Evolutionary conservation across 441 rosid species (phyloP).

Genomic region (Melastoma candidum): DNA sequence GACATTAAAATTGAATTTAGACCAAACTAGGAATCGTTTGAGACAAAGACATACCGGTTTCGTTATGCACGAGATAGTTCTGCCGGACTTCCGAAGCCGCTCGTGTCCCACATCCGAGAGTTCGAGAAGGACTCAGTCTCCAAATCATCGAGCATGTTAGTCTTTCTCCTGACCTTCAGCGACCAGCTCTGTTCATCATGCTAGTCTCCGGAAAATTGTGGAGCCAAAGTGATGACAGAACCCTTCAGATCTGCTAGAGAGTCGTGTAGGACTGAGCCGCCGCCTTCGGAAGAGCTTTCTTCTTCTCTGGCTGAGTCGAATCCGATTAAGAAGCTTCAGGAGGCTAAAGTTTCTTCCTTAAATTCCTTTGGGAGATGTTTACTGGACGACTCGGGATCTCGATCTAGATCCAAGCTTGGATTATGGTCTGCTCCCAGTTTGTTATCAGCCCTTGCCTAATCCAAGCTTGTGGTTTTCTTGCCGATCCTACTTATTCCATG

Average conservation of each 20-base stretch:
- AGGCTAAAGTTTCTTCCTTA: conserved; percentile 9
- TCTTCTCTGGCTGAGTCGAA: conserved; percentile 5
- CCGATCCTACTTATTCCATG: conserved; percentile 2
- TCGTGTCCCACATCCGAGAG: conserved; percentile 7
- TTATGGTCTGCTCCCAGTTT: no score
- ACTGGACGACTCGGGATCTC: conserved; percentile 15
- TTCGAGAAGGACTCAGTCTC: conserved; percentile 9
- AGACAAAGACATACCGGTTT: no score
- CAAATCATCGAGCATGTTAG: conserved; percentile 9
- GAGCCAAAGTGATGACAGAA: conserved; percentile 2
- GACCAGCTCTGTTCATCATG: not conserved
- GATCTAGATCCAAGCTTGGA: not conserved
- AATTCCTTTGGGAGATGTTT: conserved; percentile 14
- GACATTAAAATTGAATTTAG: no score
- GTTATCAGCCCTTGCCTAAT: conserved; percentile 3
- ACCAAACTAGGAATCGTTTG: no score
- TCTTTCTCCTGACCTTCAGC: conserved; percentile 11
- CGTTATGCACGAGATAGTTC: conserved; percentile 26
- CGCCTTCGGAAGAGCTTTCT: not conserved
- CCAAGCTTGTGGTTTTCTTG: not conserved
- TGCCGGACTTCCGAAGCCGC: conserved; percentile 27
- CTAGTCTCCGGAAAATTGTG: conserved; percentile 13
- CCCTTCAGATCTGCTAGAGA: conserved; percentile 3
- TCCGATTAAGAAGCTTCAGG: conserved; percentile 5
- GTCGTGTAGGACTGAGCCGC: conserved; percentile 1